A percentile compares a stretch with the other conserved stretches of the same genome.
These are phyloP conservation scores for Pelargonium nanum DNA, from an alignment of 345 rosid genomes.

Conservation along the genomic window DNA sequence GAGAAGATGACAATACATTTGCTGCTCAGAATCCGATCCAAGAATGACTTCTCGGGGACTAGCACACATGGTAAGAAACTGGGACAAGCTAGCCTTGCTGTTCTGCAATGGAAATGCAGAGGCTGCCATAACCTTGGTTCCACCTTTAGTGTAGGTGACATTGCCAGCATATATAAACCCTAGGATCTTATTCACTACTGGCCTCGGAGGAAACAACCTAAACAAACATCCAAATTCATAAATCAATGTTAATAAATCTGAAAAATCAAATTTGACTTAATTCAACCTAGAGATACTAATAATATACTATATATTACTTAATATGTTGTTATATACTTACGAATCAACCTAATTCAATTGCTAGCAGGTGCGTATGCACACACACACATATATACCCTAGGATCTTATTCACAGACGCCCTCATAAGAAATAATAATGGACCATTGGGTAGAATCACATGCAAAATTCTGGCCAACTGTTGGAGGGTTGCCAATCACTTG, in stretches of 20 bases:
- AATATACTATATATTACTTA: too few species aligned
- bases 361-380: too few species aligned
- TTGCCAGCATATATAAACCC: slow-evolving; percentile 26
- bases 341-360: background rate
- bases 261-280: background rate
- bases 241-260: background rate
- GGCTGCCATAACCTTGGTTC: slow-evolving; percentile 40
- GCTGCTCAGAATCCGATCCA: slow-evolving; percentile 28
- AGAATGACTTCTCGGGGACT: slow-evolving; percentile 34
- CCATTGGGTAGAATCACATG: too few species aligned
- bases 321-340: too few species aligned
- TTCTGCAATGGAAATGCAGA: slow-evolving; percentile 27
- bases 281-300: too few species aligned
- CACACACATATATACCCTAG: too few species aligned
- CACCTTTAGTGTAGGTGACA: slow-evolving; percentile 28
- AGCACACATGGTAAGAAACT: slow-evolving; percentile 7
- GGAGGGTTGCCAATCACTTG: too few species aligned
- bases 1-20: slow-evolving; percentile 44
- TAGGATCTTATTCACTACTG: slow-evolving; percentile 22
- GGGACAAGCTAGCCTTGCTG: slow-evolving; percentile 14
- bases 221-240: background rate
- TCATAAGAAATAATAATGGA: too few species aligned
- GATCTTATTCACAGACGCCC: too few species aligned
- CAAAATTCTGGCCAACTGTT: too few species aligned
- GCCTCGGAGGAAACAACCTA: slow-evolving; percentile 33